These are phyloP conservation scores for Phytopythium montanum DNA, from an alignment of 352 stramenopile species.

Conservation along the genomic window DNA sequence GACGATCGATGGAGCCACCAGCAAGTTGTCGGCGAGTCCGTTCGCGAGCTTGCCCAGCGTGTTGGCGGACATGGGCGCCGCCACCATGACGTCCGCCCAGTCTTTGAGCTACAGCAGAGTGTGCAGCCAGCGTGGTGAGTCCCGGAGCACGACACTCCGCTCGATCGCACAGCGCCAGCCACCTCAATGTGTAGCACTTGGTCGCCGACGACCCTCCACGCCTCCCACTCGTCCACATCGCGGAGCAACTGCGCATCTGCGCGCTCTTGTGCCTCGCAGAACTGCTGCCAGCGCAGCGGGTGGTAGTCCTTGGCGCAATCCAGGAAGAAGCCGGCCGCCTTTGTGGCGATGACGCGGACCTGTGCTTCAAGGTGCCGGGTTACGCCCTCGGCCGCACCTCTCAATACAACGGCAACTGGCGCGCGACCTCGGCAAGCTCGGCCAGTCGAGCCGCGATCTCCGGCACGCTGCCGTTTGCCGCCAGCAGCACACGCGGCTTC, in stretches of 20 bases:
- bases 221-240: conserved; percentile 81
- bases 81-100: conserved; percentile 92
- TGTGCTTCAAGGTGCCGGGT: conserved; percentile 10
- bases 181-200: conserved; percentile 88
- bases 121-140: neutral
- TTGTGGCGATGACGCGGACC: conserved; percentile 82
- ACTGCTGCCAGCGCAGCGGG: conserved; percentile 31
- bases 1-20: conserved; percentile 34
- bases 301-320: conserved; percentile 76
- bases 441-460: conserved; percentile 68
- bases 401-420: neutral
- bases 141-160: neutral
- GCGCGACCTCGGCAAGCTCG: conserved; percentile 48
- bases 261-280: conserved; percentile 21
- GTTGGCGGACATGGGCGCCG: conserved; percentile 89
- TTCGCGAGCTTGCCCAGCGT: conserved; percentile 90
- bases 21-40: conserved; percentile 94
- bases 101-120: conserved; percentile 84
- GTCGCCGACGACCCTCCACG: conserved; percentile 79
- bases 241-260: conserved; percentile 41
- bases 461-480: conserved; percentile 81
- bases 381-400: neutral
- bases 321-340: conserved; percentile 81
- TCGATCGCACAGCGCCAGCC: neutral
- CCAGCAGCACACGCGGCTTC: conserved; percentile 59